These are phyloP conservation scores for Striga hermonthica DNA, from an alignment of 305 asterid genomes.

Conservation along the genomic window DNA sequence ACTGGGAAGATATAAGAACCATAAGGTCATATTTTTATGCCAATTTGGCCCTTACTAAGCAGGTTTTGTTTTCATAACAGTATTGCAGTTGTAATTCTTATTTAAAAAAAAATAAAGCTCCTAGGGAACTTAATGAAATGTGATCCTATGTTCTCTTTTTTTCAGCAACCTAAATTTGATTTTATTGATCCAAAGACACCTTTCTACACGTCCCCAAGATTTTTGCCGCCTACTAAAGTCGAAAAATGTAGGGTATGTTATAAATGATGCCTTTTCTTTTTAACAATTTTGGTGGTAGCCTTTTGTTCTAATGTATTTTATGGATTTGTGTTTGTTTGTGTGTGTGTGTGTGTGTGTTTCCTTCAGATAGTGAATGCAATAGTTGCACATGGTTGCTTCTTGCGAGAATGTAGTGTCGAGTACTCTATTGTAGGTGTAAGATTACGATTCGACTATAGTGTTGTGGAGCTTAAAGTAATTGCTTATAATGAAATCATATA, in stretches of 20 bases:
- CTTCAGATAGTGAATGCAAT: conserved; percentile 86
- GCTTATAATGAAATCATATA: not conserved
- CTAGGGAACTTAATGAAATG: conserved; percentile 12
- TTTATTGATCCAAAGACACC: conserved; percentile 90
- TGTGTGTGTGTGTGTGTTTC: conserved; percentile 25
- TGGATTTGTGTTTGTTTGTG: conserved; percentile 27
- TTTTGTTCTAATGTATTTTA: not conserved
- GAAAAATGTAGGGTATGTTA: conserved; percentile 81
- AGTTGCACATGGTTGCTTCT: conserved; percentile 90
- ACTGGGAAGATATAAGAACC: conserved; percentile 95
- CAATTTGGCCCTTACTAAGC: conserved; percentile 86
- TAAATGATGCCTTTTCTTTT: no score
- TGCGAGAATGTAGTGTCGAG: conserved; percentile 68
- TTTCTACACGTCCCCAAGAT: conserved; percentile 90
- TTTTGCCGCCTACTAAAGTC: conserved; percentile 91
- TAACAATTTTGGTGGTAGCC: not conserved
- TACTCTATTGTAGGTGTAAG: conserved; percentile 88
- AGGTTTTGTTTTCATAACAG: conserved; percentile 40
- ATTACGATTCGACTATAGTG: conserved; percentile 82
- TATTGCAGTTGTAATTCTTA: not conserved
- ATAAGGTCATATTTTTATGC: conserved; percentile 78
- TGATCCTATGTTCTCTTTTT: conserved; percentile 27
- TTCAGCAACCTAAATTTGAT: conserved; percentile 78
- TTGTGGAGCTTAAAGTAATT: conserved; percentile 70
- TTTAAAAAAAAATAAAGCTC: not conserved